These are phyloP conservation scores for Gastrolobium villosum DNA, from an alignment of 306 rosid genomes.

Conservation along the genomic window DNA sequence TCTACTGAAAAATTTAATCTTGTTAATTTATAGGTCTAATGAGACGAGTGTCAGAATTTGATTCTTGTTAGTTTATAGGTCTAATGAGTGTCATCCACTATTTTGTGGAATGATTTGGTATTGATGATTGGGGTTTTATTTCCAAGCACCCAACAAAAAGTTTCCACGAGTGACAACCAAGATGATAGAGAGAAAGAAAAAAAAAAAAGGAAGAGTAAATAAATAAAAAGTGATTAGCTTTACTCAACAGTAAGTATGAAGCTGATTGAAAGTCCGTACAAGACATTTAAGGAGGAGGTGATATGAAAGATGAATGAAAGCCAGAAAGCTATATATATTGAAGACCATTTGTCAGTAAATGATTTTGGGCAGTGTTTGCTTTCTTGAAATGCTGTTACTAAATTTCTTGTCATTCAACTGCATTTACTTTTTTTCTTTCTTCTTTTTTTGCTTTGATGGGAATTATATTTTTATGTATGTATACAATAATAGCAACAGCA, in stretches of 20 bases:
- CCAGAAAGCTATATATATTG: slow-evolving; percentile 54
- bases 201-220: slow-evolving; percentile 56
- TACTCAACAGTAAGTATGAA: slow-evolving; percentile 60
- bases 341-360: slow-evolving; percentile 57
- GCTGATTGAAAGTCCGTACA: slow-evolving; percentile 53
- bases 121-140: slow-evolving; percentile 76
- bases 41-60: slow-evolving; percentile 12
- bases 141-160: slow-evolving; percentile 65
- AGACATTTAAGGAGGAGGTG: slow-evolving; percentile 53
- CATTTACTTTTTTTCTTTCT: slow-evolving; percentile 41
- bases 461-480: slow-evolving; percentile 41
- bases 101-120: slow-evolving; percentile 63
- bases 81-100: slow-evolving; percentile 63
- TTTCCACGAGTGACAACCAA: slow-evolving; percentile 62
- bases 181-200: slow-evolving; percentile 58
- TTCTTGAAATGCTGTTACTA: slow-evolving; percentile 53
- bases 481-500: slow-evolving; percentile 55
- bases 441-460: slow-evolving; percentile 44
- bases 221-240: slow-evolving; percentile 55
- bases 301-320: slow-evolving; percentile 58
- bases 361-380: slow-evolving; percentile 58
- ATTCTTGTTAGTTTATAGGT: slow-evolving; percentile 62
- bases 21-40: slow-evolving; percentile 62
- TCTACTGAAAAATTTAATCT: slow-evolving; percentile 48
- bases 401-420: slow-evolving; percentile 47